Evolutionary conservation across 73 alveolate species (phyloP).

Genomic region (Tetrahymena borealis): DNA sequence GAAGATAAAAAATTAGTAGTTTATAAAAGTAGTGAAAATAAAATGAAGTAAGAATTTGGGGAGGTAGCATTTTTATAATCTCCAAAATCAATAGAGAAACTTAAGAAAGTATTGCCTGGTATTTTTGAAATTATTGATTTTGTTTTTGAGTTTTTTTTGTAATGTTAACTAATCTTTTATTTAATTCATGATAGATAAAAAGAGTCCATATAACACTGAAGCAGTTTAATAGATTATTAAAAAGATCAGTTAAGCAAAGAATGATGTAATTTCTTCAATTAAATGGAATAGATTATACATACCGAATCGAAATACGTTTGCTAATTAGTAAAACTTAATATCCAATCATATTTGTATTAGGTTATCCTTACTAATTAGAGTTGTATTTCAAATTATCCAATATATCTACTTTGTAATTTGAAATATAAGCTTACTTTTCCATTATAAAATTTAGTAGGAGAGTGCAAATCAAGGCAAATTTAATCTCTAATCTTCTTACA

Average conservation of each 20-base stretch:
- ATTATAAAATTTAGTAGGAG: background rate
- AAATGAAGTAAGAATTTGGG: background rate
- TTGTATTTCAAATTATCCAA: too few relatives aligned
- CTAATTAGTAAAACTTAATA: too few relatives aligned
- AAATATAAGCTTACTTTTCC: too few relatives aligned
- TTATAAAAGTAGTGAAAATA: too few relatives aligned
- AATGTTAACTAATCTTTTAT: background rate
- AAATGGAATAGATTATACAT: too few relatives aligned
- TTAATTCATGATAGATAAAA: background rate
- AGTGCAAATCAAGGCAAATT: background rate
- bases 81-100: background rate
- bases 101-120: background rate
- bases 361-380: too few relatives aligned
- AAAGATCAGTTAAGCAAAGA: background rate
- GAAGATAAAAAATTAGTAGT: background rate
- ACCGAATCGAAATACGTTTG: too few relatives aligned
- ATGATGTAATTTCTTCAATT: too few relatives aligned
- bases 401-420: too few relatives aligned
- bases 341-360: too few relatives aligned
- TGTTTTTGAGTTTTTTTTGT: background rate
- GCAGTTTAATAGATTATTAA: background rate
- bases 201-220: background rate
- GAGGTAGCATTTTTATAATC: background rate
- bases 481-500: background rate
- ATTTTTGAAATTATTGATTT: background rate